These are phyloP conservation scores for Lentinus tigrinus DNA, from an alignment of 768 basidiomycete genomes.

Conservation along the genomic window DNA sequence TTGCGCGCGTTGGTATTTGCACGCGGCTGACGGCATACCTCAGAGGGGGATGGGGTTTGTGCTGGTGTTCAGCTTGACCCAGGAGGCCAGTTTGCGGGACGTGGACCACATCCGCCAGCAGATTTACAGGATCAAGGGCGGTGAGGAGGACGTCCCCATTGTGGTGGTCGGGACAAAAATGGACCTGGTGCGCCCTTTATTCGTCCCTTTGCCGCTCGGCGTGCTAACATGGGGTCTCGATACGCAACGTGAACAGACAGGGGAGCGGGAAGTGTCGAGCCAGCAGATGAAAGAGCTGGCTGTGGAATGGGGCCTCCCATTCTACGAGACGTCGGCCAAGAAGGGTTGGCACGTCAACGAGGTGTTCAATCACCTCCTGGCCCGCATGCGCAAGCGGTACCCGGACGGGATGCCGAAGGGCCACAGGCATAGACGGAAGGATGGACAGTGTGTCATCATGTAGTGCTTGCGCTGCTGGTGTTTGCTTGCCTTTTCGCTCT, in stretches of 20 bases:
- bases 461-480: conserved; percentile 22
- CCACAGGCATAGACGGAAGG: conserved; percentile 29
- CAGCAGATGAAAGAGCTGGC: conserved; percentile 64
- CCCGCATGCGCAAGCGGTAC: conserved; percentile 70
- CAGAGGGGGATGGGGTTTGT: conserved; percentile 76
- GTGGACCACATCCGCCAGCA: conserved; percentile 79
- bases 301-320: conserved; percentile 65
- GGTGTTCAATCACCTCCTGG: conserved; percentile 74
- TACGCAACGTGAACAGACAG: no score
- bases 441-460: conserved; percentile 37
- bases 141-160: conserved; percentile 69
- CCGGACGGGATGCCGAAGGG: conserved; percentile 41
- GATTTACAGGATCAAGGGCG: conserved; percentile 77
- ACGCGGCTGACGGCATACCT: conserved; percentile 3
- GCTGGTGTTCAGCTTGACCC: conserved; percentile 83
- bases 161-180: conserved; percentile 86
- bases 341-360: conserved; percentile 77
- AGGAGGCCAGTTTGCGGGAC: conserved; percentile 79
- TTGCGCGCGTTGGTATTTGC: not conserved
- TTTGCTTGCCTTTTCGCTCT: not conserved
- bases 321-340: conserved; percentile 89
- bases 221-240: no score
- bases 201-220: not conserved
- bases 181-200: conserved; percentile 49
- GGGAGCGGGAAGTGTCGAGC: conserved; percentile 76